A percentile compares a stretch with the other conserved stretches of the same genome.
phyloP scores from a whole-genome alignment of 192 early-diverging fungal species.

The Backusella westeae region DNA sequence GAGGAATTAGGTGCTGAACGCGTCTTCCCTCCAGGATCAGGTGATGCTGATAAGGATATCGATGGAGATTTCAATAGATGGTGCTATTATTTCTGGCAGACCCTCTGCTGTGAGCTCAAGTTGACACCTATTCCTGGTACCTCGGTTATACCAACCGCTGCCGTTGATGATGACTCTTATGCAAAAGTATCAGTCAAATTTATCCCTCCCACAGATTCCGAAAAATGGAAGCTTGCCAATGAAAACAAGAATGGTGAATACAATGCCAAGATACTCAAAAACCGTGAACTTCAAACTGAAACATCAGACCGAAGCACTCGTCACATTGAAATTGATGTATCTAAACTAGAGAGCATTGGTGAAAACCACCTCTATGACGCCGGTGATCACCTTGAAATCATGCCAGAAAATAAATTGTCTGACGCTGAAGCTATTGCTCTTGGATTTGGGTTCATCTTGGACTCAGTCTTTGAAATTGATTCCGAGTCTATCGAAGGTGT shows the following conservation, averaged over 20 bases:
- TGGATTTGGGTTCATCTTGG: slow-evolving; percentile 47
- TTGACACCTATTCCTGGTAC: not conserved
- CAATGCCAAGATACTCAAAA: slow-evolving; percentile 35
- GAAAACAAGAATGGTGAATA: slow-evolving; percentile 20
- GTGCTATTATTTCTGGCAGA: slow-evolving; percentile 31
- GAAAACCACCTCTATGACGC: slow-evolving; percentile 31
- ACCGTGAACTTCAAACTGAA: slow-evolving; percentile 41
- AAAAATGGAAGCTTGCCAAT: slow-evolving; percentile 10
- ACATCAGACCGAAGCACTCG: slow-evolving; percentile 42
- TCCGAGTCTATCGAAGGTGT: slow-evolving; percentile 12
- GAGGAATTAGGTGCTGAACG: slow-evolving; percentile 48
- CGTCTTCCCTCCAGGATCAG: slow-evolving; percentile 39
- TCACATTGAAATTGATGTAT: slow-evolving; percentile 39
- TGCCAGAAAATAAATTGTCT: slow-evolving; percentile 38
- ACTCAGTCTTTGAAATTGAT: slow-evolving; percentile 49
- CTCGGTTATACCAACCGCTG: slow-evolving; percentile 11
- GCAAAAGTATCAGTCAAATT: slow-evolving; percentile 14
- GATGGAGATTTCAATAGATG: slow-evolving; percentile 36
- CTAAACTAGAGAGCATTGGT: not conserved
- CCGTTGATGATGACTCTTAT: not conserved
- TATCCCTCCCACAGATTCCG: slow-evolving; percentile 9
- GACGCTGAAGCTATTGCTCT: slow-evolving; percentile 43
- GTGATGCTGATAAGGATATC: slow-evolving; percentile 50
- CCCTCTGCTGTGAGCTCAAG: slow-evolving; percentile 11
- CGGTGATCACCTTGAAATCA: slow-evolving; percentile 57